Evolutionary conservation across 148 eudicot species (phyloP).

Genomic region (Rhododendron ferrugineum): DNA sequence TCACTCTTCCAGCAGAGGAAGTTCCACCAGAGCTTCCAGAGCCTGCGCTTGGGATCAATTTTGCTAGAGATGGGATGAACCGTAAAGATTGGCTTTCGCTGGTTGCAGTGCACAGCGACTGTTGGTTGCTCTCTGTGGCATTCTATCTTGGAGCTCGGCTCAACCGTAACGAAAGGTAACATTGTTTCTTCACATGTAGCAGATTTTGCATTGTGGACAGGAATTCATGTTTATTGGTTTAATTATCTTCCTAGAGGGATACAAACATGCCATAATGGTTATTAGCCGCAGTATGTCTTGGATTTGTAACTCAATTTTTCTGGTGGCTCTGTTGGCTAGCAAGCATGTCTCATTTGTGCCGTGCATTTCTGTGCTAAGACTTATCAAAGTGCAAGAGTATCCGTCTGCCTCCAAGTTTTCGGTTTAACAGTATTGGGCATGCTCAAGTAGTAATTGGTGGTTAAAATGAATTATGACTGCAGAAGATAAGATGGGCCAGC

Average conservation of each 20-base stretch:
- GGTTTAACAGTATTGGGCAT: neutral
- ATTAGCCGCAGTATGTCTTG: neutral
- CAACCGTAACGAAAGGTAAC: conserved; percentile 64
- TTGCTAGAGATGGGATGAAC: conserved; percentile 88
- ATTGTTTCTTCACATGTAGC: neutral
- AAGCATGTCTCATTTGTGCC: neutral
- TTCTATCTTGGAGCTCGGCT: conserved; percentile 88
- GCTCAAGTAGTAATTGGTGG: neutral
- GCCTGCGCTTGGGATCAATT: conserved; percentile 92
- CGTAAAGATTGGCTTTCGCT: conserved; percentile 83
- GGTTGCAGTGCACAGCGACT: conserved; percentile 83
- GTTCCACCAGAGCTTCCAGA: conserved; percentile 97
- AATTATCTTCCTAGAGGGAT: neutral
- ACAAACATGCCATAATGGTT: neutral
- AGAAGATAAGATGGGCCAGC: neutral
- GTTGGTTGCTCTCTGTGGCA: conserved; percentile 86
- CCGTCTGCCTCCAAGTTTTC: neutral
- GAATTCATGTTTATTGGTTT: neutral
- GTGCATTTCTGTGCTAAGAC: neutral
- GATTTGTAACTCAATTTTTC: neutral
- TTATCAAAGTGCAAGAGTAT: neutral
- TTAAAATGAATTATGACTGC: neutral
- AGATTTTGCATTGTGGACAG: neutral
- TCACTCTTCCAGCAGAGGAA: conserved; percentile 82
- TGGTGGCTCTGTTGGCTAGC: neutral